Base-by-base conservation (phyloP, 345 rosid species). In the Citrus trifoliata region DNA sequence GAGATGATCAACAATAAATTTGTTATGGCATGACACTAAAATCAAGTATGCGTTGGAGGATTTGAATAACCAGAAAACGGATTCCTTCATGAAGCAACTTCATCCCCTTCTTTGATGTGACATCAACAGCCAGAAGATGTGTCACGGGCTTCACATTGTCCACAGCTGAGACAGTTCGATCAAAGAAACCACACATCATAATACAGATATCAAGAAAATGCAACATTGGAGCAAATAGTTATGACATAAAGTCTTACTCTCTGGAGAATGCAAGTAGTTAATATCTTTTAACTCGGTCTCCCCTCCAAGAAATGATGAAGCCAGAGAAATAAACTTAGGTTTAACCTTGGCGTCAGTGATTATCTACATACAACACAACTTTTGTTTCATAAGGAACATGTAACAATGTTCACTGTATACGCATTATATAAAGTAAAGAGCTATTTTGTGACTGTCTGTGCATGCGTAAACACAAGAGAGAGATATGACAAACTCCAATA, bases 91-190 rank as follows among this genome's bases (percentile, higher is more conserved):
- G 94, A 79, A 96, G 89, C 85, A 96, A 83, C 79, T 92, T 94
- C 76, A 89, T 82, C 78, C 99, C 98, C 81, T 85, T 90, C 90
- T 83, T 85, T 55, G 93, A 88, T 73, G 91, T 76, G 70, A 93
- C 78, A 82, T 94, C 98, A 86, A 91, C 92, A 83, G 87, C 90
- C 68, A 96, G 95, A 87, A 96, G 93, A 89, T 96, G 99, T 77
- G 99, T 93, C 71, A 96, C 98, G 37, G 95, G 90, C 89, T 96
- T 96, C 88, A 96, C 81, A 83, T 96, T 90, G 81, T 94, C 98
- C 48, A 83, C 56, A 75, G 97, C 99, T 96, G 90, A 28, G 82
- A 83, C 81, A 63, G 64, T 70, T 76, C 76, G 64, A 80, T 56
- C 28, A 86, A 65, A 63, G 59, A 67, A 75, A 82, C 59, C 65